A percentile compares a stretch with the other conserved stretches of the same genome.
Evolutionary conservation across 208 protist species (phyloP).

Genomic region (Trypanosoma avium): DNA sequence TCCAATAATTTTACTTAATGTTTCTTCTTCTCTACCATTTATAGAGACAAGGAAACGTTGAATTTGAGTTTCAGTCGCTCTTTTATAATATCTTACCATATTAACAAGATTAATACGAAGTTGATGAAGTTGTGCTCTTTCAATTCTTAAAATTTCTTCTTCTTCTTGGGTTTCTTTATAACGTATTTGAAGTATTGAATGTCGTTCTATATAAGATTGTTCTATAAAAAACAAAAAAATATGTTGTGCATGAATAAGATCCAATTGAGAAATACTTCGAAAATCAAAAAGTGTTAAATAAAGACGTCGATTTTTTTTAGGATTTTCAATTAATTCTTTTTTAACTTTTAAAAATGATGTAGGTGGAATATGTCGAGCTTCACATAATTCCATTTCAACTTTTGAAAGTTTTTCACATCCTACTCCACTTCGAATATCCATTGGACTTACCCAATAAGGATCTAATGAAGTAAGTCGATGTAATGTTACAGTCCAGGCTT

Average conservation of each 20-base stretch:
- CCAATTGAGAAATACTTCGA: constrained; percentile 4
- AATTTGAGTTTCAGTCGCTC: neutral
- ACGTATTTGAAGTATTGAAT: constrained; percentile 3
- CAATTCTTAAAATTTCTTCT: neutral
- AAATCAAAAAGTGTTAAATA: constrained; percentile 27
- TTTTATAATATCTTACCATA: constrained; percentile 4
- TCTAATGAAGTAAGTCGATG: constrained; percentile 22
- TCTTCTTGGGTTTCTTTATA: neutral
- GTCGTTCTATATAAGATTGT: constrained; percentile 8
- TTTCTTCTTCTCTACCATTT: constrained; percentile 12
- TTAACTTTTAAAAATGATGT: constrained; percentile 4
- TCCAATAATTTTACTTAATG: neutral
- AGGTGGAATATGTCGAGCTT: constrained; percentile 8
- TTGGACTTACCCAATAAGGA: constrained; percentile 12
- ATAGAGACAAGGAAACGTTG: neutral
- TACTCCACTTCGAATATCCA: constrained; percentile 10
- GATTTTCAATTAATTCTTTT: constrained; percentile 10
- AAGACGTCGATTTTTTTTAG: neutral
- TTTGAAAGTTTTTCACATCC: constrained; percentile 7
- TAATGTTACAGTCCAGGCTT: constrained; percentile 27
- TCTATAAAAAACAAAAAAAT: constrained; percentile 27
- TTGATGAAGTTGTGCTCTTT: neutral
- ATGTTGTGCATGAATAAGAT: constrained; percentile 28
- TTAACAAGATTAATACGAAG: constrained; percentile 1
- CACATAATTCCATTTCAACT: constrained; percentile 16